Conservation (phyloP, 169 alveolate species). For the Perkinsus olseni region DNA sequence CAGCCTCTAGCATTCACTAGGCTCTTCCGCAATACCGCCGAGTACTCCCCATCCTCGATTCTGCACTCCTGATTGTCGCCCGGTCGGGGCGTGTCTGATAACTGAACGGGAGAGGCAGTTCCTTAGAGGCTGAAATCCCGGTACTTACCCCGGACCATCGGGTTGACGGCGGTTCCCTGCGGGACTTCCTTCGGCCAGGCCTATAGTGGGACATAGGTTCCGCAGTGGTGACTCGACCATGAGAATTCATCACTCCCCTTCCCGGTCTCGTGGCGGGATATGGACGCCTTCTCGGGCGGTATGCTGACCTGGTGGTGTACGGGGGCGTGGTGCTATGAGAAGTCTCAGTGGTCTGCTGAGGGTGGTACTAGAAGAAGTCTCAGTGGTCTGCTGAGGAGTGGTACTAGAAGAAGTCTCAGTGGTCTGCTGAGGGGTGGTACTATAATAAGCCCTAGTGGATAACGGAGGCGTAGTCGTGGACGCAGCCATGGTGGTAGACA, state of each 20-base stretch:
- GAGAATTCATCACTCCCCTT: too few species aligned
- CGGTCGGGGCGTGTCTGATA: neutral
- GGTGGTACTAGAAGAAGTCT: too few species aligned
- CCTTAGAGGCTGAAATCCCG: neutral
- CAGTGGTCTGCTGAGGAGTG: too few species aligned
- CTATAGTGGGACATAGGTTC: too few species aligned
- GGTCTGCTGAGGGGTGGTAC: neutral
- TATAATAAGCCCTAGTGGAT: neutral
- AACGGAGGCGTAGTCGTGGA: neutral
- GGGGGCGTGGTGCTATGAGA: too few species aligned
- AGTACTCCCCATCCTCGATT: neutral
- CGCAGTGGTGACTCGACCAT: too few species aligned
- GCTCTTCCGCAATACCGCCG: neutral
- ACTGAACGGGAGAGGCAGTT: neutral
- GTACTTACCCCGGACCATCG: neutral
- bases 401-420: neutral
- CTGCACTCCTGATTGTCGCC: neutral
- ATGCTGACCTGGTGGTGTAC: too few species aligned
- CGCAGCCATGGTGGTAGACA: neutral
- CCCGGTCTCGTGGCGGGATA: too few species aligned
- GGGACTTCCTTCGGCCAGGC: too few species aligned
- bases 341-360: too few species aligned
- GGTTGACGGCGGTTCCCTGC: too few species aligned
- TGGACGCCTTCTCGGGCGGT: too few species aligned
- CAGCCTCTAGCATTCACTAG: neutral